These are phyloP conservation scores for Clavispora fructus DNA, from an alignment of 805 yeast species.

Conservation along the genomic window DNA sequence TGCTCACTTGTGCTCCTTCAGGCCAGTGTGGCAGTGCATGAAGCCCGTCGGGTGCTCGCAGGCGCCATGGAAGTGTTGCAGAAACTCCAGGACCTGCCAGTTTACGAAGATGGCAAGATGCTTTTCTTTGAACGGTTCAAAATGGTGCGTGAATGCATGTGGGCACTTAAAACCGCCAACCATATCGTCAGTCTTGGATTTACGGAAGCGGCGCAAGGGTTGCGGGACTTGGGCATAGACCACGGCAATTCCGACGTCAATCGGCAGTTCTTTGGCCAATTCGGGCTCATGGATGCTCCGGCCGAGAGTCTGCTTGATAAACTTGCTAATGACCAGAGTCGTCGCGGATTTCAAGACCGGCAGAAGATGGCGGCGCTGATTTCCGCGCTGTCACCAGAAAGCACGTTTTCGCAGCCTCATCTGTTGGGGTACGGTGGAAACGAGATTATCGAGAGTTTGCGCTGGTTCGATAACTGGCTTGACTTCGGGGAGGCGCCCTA, in stretches of 20 bases:
- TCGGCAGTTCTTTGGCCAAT: constrained; percentile 41
- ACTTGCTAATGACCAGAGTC: constrained; percentile 15
- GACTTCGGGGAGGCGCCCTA: constrained; percentile 18
- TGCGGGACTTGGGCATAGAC: constrained; percentile 43
- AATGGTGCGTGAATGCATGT: constrained; percentile 58
- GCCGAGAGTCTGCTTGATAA: constrained; percentile 2
- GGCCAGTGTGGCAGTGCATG: constrained; percentile 30
- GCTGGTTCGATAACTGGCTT: constrained; percentile 55
- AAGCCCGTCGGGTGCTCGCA: constrained; percentile 21
- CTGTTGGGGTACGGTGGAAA: constrained; percentile 5
- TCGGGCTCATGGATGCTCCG: constrained; percentile 26
- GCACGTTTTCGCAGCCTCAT: constrained; percentile 4
- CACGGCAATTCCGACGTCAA: constrained; percentile 52
- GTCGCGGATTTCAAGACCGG: constrained; percentile 6
- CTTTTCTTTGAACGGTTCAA: constrained; percentile 31
- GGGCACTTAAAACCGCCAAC: constrained; percentile 55
- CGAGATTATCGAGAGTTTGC: constrained; percentile 38
- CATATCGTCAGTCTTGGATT: constrained; percentile 45
- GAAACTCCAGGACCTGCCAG: constrained; percentile 24
- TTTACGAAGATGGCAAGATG: constrained; percentile 26
- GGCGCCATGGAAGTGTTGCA: constrained; percentile 20
- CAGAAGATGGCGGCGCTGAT: background rate
- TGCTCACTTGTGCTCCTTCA: constrained; percentile 38
- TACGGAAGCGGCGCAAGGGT: constrained; percentile 31
- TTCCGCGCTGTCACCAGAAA: background rate